Conservation (phyloP, 2,329 filamentous ascomycete species). For the Paraconiothyrium sp. region DNA sequence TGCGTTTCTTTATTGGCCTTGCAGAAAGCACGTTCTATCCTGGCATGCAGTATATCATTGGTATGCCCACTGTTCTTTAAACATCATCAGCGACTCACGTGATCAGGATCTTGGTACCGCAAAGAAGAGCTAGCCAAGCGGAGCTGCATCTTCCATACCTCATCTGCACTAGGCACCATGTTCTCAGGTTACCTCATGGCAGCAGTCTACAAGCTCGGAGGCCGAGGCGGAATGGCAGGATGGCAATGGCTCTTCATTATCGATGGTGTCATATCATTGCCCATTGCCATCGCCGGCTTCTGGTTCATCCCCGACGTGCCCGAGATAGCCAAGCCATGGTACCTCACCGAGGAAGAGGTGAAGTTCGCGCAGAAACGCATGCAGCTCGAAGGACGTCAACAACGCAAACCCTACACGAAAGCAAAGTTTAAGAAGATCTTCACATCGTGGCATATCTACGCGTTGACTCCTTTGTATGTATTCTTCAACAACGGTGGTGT, state of each 20-base stretch:
- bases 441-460: constrained; percentile 71
- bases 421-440: constrained; percentile 69
- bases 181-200: constrained; percentile 66
- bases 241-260: constrained; percentile 67
- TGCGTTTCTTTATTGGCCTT: constrained; percentile 60
- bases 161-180: constrained; percentile 56
- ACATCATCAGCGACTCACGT: neutral
- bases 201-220: constrained; percentile 61
- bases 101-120: constrained; percentile 50
- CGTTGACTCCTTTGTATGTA: constrained; percentile 67
- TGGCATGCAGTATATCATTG: constrained; percentile 17
- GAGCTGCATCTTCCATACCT: constrained; percentile 63
- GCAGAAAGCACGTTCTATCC: constrained; percentile 16
- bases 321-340: constrained; percentile 61
- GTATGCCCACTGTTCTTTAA: neutral
- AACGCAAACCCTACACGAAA: constrained; percentile 57
- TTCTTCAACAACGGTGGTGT: constrained; percentile 69
- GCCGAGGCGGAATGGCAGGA: constrained; percentile 58
- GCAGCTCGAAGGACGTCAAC: constrained; percentile 59
- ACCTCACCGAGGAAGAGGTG: constrained; percentile 57
- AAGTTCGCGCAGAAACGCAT: constrained; percentile 60
- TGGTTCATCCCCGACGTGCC: constrained; percentile 61
- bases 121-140: constrained; percentile 62
- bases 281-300: constrained; percentile 61
- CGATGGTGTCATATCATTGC: constrained; percentile 64